Conservation (phyloP, 2,329 filamentous ascomycete species). For the Didymella exigua region DNA sequence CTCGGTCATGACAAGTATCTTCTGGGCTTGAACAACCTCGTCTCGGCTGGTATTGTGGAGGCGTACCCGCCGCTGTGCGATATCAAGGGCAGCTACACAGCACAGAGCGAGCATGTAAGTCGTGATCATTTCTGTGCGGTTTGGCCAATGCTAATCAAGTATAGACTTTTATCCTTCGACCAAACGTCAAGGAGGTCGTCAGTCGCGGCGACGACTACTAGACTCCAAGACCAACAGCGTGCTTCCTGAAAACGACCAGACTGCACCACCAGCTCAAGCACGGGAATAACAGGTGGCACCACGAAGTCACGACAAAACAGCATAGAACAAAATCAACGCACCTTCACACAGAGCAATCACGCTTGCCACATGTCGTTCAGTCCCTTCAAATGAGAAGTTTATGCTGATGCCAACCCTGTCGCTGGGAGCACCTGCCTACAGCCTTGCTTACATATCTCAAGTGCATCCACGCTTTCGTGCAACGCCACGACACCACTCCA, state of each 20-base stretch:
- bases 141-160: conserved; percentile 16
- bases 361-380: too few species aligned
- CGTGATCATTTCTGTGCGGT: background rate
- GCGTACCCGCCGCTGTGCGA: conserved; percentile 88
- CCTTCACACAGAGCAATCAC: too few species aligned
- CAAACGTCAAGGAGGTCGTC: conserved; percentile 79
- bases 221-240: background rate
- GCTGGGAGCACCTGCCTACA: too few species aligned
- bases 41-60: conserved; percentile 82
- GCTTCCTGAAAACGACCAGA: background rate
- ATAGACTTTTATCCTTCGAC: conserved; percentile 47
- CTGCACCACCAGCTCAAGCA: background rate
- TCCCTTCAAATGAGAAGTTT: too few species aligned
- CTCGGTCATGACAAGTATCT: conserved; percentile 95
- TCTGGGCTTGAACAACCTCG: conserved; percentile 85
- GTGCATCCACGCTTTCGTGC: too few species aligned
- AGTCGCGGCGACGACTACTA: conserved; percentile 86
- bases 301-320: conserved; percentile 9
- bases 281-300: background rate
- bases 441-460: too few species aligned
- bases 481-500: too few species aligned
- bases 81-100: conserved; percentile 92
- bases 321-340: background rate
- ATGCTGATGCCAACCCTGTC: too few species aligned
- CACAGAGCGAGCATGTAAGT: conserved; percentile 92